Percentiles rank a stretch among this genome's conserved stretches.
phyloP scores from a whole-genome alignment of 331 rosid genomes.

The Stylosanthes scabra region DNA sequence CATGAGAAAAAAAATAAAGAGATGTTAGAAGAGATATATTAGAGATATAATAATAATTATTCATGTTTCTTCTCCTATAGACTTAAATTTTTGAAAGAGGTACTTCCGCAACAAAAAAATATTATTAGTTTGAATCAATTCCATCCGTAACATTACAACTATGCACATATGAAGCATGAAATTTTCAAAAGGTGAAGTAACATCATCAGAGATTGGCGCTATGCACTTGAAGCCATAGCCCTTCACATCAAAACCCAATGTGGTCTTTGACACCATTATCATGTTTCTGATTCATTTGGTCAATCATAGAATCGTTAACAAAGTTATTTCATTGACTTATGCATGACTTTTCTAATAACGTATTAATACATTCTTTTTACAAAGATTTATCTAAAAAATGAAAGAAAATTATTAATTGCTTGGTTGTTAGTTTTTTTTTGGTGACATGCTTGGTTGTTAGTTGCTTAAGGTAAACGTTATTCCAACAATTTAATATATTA shows the following conservation, averaged over 20 bases:
- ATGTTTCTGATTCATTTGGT: slow-evolving; percentile 30
- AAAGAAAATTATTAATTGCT: background rate
- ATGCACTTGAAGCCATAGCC: slow-evolving; percentile 10
- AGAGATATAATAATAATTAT: too few relatives aligned
- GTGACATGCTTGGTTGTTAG: background rate
- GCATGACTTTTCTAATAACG: slow-evolving; percentile 20
- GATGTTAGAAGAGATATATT: too few relatives aligned
- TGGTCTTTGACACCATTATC: slow-evolving; percentile 34
- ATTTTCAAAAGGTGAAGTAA: background rate
- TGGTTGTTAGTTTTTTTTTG: too few relatives aligned
- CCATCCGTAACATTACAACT: background rate
- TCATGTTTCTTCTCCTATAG: too few relatives aligned
- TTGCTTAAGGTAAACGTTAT: slow-evolving; percentile 30
- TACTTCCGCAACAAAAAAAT: too few relatives aligned
- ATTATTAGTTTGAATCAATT: background rate
- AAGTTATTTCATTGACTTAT: slow-evolving; percentile 38
- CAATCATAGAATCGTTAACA: slow-evolving; percentile 39
- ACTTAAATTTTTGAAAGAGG: too few relatives aligned
- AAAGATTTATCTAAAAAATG: slow-evolving; percentile 3
- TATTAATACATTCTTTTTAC: background rate
- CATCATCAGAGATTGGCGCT: slow-evolving; percentile 12
- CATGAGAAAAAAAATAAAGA: too few relatives aligned
- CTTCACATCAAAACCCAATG: background rate
- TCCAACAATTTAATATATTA: background rate
- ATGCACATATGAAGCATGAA: background rate